Percentiles rank a stretch among this genome's conserved stretches.
These are phyloP conservation scores for Solanum boliviense DNA, from an alignment of 257 asterid species.

Conservation along the genomic window DNA sequence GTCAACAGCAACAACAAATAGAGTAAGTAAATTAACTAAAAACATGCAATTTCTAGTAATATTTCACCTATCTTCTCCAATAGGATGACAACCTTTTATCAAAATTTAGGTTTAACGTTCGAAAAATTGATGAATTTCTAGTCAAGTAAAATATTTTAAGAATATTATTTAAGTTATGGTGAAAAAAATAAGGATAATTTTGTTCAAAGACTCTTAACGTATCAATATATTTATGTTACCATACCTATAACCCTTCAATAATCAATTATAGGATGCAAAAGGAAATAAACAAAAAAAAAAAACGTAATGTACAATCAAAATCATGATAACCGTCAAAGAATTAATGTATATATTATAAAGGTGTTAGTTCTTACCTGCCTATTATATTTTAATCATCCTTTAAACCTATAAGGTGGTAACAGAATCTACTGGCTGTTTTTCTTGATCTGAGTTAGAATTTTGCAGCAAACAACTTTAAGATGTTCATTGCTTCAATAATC, in stretches of 20 bases:
- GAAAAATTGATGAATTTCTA: background rate
- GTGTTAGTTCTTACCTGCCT: background rate
- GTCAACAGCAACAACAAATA: background rate
- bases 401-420: background rate
- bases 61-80: background rate
- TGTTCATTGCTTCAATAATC: background rate
- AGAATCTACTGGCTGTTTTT: background rate
- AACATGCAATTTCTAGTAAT: background rate
- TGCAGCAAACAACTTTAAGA: background rate
- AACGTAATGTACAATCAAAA: background rate
- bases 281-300: background rate
- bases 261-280: background rate
- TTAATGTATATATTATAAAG: background rate
- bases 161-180: background rate
- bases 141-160: background rate
- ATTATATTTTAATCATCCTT: background rate
- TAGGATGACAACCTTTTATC: background rate
- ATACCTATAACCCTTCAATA: background rate
- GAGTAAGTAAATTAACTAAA: background rate
- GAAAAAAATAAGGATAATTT: background rate
- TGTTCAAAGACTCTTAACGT: background rate
- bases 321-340: background rate
- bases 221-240: background rate
- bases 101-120: background rate
- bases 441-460: background rate